A percentile compares a stretch with the other conserved stretches of the same genome.
phyloP scores from a whole-genome alignment of 352 stramenopile species.

The Elongisporangium senticosum region DNA sequence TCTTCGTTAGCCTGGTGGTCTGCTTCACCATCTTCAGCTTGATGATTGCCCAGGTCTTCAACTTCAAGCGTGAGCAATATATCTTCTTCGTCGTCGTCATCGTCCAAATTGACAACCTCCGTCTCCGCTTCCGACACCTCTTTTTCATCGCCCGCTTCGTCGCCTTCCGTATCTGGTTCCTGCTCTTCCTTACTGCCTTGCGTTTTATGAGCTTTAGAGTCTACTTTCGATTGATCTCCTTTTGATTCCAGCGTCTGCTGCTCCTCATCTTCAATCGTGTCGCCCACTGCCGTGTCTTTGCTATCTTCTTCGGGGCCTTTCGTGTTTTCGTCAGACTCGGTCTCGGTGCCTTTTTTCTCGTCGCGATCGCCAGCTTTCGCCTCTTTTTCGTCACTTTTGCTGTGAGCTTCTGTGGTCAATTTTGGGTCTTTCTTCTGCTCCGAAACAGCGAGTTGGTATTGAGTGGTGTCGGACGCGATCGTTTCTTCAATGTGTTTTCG shows the following conservation, averaged over 20 bases:
- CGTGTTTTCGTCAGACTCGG: neutral
- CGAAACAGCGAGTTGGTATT: conserved; percentile 20
- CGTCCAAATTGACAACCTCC: neutral
- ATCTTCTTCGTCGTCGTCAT: neutral
- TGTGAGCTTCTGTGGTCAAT: neutral
- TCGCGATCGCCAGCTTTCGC: neutral
- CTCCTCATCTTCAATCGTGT: neutral
- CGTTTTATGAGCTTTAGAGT: neutral
- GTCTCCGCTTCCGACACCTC: neutral
- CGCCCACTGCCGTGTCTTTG: neutral
- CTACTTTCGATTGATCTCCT: neutral
- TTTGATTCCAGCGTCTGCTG: neutral
- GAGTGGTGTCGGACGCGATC: conserved; percentile 22
- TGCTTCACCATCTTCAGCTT: too few species aligned
- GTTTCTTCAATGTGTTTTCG: conserved; percentile 26
- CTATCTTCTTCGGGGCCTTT: neutral
- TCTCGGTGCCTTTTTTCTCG: neutral
- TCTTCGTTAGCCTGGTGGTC: neutral
- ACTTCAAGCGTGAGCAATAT: neutral
- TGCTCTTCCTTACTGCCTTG: neutral
- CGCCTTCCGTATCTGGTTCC: neutral
- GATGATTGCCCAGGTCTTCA: too few species aligned
- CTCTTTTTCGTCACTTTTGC: neutral
- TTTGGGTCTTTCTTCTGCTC: conserved; percentile 5
- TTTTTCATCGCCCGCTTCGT: neutral